Percentiles rank a stretch among this genome's conserved stretches.
These are phyloP conservation scores for Paraphoma chrysanthemicola DNA, from an alignment of 2,329 filamentous ascomycete species.

Conservation along the genomic window DNA sequence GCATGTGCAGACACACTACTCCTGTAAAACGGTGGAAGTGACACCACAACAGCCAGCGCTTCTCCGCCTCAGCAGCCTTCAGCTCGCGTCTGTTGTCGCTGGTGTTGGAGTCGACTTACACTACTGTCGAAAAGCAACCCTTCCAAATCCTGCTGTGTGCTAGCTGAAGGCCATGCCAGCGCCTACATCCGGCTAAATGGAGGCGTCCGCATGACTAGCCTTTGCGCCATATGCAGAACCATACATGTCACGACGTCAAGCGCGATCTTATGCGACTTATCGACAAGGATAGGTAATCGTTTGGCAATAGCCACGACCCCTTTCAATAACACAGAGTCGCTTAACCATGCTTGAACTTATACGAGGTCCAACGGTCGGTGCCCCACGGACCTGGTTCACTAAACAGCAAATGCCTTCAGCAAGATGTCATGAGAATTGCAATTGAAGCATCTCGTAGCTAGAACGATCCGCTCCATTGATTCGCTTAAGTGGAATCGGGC, in stretches of 20 bases:
- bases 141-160: neutral
- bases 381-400: conserved; percentile 21
- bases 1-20: neutral
- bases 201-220: neutral
- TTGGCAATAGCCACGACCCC: neutral
- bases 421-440: conserved; percentile 14
- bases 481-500: neutral
- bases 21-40: neutral
- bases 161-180: neutral
- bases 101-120: no score
- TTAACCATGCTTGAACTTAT: conserved; percentile 13
- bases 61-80: no score
- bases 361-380: conserved; percentile 14
- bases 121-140: neutral
- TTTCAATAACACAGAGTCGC: conserved; percentile 4
- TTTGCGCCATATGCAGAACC: neutral
- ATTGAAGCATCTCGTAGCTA: neutral
- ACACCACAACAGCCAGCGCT: no score
- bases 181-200: conserved; percentile 1
- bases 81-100: no score
- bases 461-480: neutral
- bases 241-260: neutral
- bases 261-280: neutral
- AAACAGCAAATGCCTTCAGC: conserved; percentile 7
- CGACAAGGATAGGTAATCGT: neutral